Evolutionary conservation across 495 filamentous ascomycete genomes (phyloP), one percentile per base, ranked within the genome.

Genomic region (Melanomma pulvis-pyrius): DNA sequence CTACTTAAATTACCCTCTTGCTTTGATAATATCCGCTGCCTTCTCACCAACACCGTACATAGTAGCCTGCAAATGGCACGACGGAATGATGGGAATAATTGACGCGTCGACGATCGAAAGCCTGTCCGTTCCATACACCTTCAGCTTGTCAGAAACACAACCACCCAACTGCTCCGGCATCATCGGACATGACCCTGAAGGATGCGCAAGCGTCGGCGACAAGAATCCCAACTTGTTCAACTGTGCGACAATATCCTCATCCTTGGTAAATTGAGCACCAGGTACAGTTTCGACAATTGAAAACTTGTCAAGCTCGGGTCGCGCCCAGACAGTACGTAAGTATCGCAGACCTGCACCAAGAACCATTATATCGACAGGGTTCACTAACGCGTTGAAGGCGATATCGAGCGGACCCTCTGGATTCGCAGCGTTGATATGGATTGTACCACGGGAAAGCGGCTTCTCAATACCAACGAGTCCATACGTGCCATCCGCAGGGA

Each of bases 361-460:
- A 28, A 72, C 46, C 5, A 46, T 28, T 22, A 71, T 63, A 48
- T 74, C 71, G 46, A 65, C 32, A 0, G 69, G 66, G 59, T 74
- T 70, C 21, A 28, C 15, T 19, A 72, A 28, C 5, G 69, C 53
- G 53, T 63, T 53, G 57, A 56, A 72, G 21, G 71, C 52, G 36
- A 74, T 48, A 15, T 69, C 9, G 0, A 68, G 73, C 12, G 9
- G 9, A 1, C 22, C 64, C 21, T 55, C 9, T 49, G 47, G 7
- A n/a, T 39, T 22, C 8, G 51, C 52, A 49, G 62, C 3, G 56
- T 67, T 56, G 2, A 73, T 30, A 3, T 5, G 46, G 52, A 74
- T 63, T 13, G 49, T 71, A 7, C 73, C 73, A 2, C 71, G 67
- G 1, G 55, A 63, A 13, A 67, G 32, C 1, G 77, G 76, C 29